Conservation (phyloP, 306 rosid species). For the Luffa aegyptiaca region DNA sequence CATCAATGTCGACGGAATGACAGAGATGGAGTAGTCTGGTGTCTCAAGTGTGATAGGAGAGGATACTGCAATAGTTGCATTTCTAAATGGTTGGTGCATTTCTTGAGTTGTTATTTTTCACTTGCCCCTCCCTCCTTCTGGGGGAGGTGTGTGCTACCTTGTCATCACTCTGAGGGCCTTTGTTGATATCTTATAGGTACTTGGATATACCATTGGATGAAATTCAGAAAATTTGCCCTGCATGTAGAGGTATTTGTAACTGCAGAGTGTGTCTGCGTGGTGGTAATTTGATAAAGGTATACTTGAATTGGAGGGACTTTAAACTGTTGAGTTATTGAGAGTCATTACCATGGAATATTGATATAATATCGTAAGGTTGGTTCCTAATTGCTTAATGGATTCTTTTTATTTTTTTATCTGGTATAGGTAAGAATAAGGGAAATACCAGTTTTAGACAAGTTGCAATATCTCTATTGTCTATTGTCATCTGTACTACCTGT, state of each 20-base stretch:
- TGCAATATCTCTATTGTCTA: conserved; percentile 64
- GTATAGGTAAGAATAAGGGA: conserved; percentile 78
- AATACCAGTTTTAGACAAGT: conserved; percentile 71
- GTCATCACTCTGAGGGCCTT: conserved; percentile 9
- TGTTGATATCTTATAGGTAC: conserved; percentile 45
- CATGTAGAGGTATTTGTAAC: conserved; percentile 82
- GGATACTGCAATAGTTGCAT: conserved; percentile 80
- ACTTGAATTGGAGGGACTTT: not conserved
- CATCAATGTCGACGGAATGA: conserved; percentile 79
- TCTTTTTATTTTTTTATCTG: conserved; percentile 10
- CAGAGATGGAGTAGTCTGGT: conserved; percentile 60
- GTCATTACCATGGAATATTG: conserved; percentile 7
- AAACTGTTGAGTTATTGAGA: not conserved
- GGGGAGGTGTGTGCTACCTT: not conserved
- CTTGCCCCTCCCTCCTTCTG: not conserved
- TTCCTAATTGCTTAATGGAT: conserved; percentile 12
- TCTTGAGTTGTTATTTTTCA: not conserved
- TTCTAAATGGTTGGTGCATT: conserved; percentile 50
- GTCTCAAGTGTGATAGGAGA: conserved; percentile 72
- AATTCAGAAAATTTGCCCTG: conserved; percentile 73
- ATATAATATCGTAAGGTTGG: not conserved
- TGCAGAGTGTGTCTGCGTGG: conserved; percentile 74
- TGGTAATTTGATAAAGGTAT: conserved; percentile 85
- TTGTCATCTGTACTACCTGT: conserved; percentile 87
- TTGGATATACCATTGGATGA: conserved; percentile 57